Conservation (phyloP, 1,139 yeast genomes). For the Sugiyamaella pinicola region DNA sequence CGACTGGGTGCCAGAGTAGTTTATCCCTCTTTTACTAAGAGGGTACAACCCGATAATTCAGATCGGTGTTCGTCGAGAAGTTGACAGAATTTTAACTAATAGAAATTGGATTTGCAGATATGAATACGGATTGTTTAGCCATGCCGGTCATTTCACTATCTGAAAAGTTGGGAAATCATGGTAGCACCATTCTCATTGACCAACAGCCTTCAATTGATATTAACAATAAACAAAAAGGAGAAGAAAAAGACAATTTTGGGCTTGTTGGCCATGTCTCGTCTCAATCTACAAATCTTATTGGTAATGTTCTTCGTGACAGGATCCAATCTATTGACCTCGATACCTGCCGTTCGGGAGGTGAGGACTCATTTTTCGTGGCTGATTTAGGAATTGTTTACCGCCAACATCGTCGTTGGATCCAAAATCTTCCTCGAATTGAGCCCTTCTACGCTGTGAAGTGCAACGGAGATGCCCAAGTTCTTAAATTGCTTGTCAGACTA, state of each 20-base stretch:
- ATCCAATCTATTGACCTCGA: constrained; percentile 54
- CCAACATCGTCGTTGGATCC: constrained; percentile 63
- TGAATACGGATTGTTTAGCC: constrained; percentile 1
- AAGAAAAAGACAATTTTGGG: not conserved
- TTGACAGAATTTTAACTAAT: constrained; percentile 11
- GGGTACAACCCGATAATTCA: constrained; percentile 22
- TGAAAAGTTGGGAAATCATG: constrained; percentile 3
- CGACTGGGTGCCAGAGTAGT: constrained; percentile 26
- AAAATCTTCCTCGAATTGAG: constrained; percentile 66
- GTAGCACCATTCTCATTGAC: too few species aligned
- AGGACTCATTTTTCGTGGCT: constrained; percentile 86
- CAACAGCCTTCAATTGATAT: not conserved
- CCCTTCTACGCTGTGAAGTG: constrained; percentile 96
- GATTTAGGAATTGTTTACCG: constrained; percentile 74
- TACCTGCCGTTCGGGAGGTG: constrained; percentile 73
- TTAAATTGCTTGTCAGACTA: constrained; percentile 56
- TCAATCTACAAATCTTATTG: constrained; percentile 32
- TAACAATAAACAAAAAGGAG: too few species aligned
- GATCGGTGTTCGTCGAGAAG: constrained; percentile 26
- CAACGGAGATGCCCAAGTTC: constrained; percentile 69
- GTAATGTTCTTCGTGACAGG: constrained; percentile 32
- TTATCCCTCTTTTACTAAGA: constrained; percentile 24
- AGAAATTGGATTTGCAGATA: constrained; percentile 10
- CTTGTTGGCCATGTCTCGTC: constrained; percentile 6
- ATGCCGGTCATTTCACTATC: constrained; percentile 13